Base-by-base conservation (phyloP, 2,329 filamentous ascomycete genomes). In the Aspergillus sp. region DNA sequence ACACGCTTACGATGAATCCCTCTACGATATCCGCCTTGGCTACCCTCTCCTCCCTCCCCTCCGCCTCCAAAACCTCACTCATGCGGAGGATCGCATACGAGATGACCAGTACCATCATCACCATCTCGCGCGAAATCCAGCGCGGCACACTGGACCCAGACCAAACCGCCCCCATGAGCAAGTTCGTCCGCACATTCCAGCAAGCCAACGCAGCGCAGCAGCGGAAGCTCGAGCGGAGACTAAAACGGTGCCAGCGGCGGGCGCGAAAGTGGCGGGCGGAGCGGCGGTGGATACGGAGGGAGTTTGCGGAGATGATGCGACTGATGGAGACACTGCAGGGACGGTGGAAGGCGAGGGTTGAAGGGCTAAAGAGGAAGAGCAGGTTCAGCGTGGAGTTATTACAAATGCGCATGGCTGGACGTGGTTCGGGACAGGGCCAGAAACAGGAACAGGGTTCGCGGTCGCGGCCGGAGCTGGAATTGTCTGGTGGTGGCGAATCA, bases 11-110 rank as follows among this genome's bases (percentile, higher is more conserved):
- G 19, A 57, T 51, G 55, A 28, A 19, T 25, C 13, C 34, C 23
- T 31, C 23, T 9, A 54, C 50, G 9, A n/a, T 6, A 23, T 54
- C 52, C 52, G 6, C 25, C 23, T 15, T 46, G 17, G 38, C 9
- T 3, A 48, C 46, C 4, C 43, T 77, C 17, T 64, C 68, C 30
- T 49, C 25, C 8, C 63, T 70, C 54, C 60, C 66, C 25, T 50
- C 67, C 0, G 4, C 15, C 4, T 50, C 61, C 9, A 76, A 76
- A 60, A 59, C 62, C 6, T 46, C 62, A 7, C 62, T 72, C 11
- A 64, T 77, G 41, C 19, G 54, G 11, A 66, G 71, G 11, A 65
- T 77, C 52, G 70, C 74, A 19, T 59, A 68, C 38, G 73, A 78
- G 51, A 74, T 78, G 47, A 59, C 65, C 19, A 65, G 67, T 0